phyloP scores from a whole-genome alignment of 495 filamentous ascomycete genomes.

The Aspergillus funiculosus region DNA sequence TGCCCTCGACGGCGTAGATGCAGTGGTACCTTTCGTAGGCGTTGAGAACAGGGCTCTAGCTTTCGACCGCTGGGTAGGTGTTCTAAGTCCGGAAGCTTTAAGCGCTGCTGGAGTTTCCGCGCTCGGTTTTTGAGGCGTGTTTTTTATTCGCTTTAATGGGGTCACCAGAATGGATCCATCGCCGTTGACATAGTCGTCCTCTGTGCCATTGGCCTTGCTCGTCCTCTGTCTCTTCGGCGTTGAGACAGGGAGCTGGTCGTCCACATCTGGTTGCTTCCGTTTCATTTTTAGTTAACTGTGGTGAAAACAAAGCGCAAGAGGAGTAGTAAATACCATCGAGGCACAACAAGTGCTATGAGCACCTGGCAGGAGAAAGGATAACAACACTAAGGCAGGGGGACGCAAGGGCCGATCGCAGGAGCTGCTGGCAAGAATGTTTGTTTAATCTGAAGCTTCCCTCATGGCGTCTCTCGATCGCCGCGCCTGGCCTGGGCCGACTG shows the following conservation, averaged over 20 bases:
- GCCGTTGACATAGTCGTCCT: constrained; percentile 24
- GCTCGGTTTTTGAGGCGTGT: constrained; percentile 38
- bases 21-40: constrained; percentile 28
- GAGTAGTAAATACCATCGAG: constrained; percentile 33
- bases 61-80: constrained; percentile 39
- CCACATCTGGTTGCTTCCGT: constrained; percentile 42
- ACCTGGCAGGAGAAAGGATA: constrained; percentile 1
- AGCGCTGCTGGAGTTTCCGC: constrained; percentile 29
- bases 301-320: neutral
- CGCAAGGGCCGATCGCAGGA: constrained; percentile 13
- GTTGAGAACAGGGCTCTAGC: constrained; percentile 40
- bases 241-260: constrained; percentile 34
- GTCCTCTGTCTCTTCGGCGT: constrained; percentile 40
- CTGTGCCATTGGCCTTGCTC: constrained; percentile 25
- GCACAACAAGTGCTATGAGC: neutral
- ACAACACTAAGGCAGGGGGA: constrained; percentile 7
- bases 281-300: constrained; percentile 34
- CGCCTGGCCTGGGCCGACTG: constrained; percentile 20
- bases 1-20: constrained; percentile 49
- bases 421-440: constrained; percentile 12
- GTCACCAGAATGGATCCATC: constrained; percentile 25
- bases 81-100: constrained; percentile 41
- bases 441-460: neutral
- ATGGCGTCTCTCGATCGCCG: constrained; percentile 12
- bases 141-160: constrained; percentile 27